phyloP scores from a whole-genome alignment of 1,284 basidiomycete genomes.

The Ceratobasidium sp. region DNA sequence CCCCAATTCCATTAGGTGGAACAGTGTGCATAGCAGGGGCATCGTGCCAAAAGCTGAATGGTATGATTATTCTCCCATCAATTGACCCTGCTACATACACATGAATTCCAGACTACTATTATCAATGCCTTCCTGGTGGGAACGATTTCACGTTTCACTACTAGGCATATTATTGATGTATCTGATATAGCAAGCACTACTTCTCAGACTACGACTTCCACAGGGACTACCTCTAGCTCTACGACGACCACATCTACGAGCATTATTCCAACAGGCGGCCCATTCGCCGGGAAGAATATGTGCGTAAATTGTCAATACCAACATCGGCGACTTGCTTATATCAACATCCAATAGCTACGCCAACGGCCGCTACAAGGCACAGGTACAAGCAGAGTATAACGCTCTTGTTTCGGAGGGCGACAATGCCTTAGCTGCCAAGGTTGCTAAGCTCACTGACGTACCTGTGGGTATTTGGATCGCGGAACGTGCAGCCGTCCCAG shows the following conservation, averaged over 20 bases:
- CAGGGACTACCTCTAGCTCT: no score
- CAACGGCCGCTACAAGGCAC: conserved; percentile 18
- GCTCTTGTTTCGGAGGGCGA: conserved; percentile 20
- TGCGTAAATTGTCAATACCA: neutral
- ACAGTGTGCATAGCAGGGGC: conserved; percentile 18
- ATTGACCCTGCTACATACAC: neutral
- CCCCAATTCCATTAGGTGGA: neutral
- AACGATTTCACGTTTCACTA: no score
- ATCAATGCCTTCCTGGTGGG: conserved; percentile 8
- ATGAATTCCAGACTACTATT: conserved; percentile 11
- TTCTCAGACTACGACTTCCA: no score
- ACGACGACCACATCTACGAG: neutral
- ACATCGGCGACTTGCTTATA: neutral
- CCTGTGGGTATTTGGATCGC: conserved; percentile 23
- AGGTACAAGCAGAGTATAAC: conserved; percentile 32
- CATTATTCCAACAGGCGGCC: neutral
- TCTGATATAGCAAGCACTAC: neutral
- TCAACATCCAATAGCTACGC: conserved; percentile 4
- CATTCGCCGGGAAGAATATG: conserved; percentile 19
- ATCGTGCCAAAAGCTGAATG: conserved; percentile 10
- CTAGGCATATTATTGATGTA: no score
- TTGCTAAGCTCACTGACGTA: conserved; percentile 4
- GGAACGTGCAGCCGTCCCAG: conserved; percentile 23
- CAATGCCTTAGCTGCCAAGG: conserved; percentile 20
- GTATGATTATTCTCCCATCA: neutral